phyloP scores from a whole-genome alignment of 495 filamentous ascomycete genomes.

The Aspergillus sclerotioniger region DNA sequence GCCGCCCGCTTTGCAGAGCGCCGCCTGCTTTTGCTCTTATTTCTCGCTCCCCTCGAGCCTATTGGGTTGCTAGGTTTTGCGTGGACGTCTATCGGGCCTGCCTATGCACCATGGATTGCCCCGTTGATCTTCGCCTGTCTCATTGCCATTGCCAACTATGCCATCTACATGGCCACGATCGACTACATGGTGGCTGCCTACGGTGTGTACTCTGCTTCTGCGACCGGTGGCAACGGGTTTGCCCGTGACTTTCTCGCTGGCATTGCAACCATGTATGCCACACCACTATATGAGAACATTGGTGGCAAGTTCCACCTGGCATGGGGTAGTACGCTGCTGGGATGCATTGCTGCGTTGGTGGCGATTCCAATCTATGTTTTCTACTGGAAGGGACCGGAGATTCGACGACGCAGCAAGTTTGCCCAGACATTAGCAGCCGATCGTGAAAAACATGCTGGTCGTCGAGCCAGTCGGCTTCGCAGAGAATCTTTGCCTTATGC shows the following conservation, averaged over 20 bases:
- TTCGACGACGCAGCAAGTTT: constrained; percentile 39
- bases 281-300: constrained; percentile 27
- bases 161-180: constrained; percentile 70
- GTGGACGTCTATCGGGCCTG: constrained; percentile 55
- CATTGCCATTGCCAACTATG: constrained; percentile 61
- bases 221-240: constrained; percentile 62
- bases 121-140: constrained; percentile 53
- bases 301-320: constrained; percentile 24
- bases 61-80: constrained; percentile 64
- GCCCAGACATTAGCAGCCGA: constrained; percentile 27
- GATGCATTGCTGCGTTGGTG: constrained; percentile 32
- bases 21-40: constrained; percentile 49
- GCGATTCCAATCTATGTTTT: constrained; percentile 42
- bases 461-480: constrained; percentile 1
- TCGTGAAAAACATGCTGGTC: constrained; percentile 5
- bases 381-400: constrained; percentile 40
- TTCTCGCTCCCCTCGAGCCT: constrained; percentile 54
- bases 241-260: constrained; percentile 38
- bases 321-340: constrained; percentile 37
- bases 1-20: constrained; percentile 49
- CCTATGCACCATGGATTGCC: constrained; percentile 53
- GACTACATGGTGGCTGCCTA: constrained; percentile 76
- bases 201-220: constrained; percentile 69
- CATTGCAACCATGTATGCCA: constrained; percentile 33
- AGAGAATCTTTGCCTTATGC: not conserved